Percentiles rank a stretch among this genome's conserved stretches.
Conservation (phyloP, 2,329 filamentous ascomycete species). For the Epichloe amarillans region DNA sequence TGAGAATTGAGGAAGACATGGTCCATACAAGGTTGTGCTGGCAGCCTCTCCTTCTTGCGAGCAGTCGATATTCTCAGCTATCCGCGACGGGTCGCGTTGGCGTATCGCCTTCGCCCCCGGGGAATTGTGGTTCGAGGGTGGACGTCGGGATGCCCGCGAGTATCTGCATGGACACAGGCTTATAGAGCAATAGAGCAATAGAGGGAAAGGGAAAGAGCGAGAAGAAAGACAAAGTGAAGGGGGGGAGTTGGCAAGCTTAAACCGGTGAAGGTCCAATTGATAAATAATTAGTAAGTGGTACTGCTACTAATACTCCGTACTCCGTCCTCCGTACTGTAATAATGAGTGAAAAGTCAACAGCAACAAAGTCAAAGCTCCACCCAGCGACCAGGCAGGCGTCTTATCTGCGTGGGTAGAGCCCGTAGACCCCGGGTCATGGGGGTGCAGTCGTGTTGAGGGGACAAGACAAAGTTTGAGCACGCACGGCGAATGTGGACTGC, state of each 20-base stretch:
- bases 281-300: background rate
- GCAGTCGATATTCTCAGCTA: conserved; percentile 8
- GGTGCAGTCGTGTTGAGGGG: background rate
- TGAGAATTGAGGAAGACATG: conserved; percentile 34
- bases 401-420: too few relatives aligned
- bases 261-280: background rate
- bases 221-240: background rate
- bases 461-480: background rate
- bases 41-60: background rate
- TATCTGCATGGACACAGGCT: background rate
- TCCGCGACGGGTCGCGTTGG: conserved; percentile 8
- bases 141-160: background rate
- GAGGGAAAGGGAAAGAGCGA: background rate
- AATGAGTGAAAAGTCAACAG: background rate
- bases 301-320: too few relatives aligned
- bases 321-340: too few relatives aligned
- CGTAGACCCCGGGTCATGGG: too few relatives aligned
- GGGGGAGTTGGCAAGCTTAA: background rate
- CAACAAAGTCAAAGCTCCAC: background rate
- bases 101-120: conserved; percentile 7
- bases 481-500: background rate
- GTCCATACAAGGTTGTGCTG: background rate
- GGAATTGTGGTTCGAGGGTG: background rate
- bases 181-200: background rate
- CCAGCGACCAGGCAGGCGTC: too few relatives aligned